Conservation (phyloP, 176 grass and related monocot genomes). For the Oropetium thomaeum region DNA sequence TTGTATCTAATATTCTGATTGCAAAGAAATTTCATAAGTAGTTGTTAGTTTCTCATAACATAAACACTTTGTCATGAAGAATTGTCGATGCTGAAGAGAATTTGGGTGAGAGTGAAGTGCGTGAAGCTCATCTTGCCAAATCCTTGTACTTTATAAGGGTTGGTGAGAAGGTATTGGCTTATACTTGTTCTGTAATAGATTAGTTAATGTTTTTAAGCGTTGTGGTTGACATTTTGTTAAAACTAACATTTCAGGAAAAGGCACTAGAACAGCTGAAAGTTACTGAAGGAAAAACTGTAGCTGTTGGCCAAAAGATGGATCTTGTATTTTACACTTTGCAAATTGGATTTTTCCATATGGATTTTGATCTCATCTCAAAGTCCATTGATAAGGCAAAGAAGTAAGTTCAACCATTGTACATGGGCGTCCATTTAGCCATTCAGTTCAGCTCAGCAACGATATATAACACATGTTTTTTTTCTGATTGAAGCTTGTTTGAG, state of each 20-base stretch:
- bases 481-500: conserved; percentile 74
- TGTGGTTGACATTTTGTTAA: too few relatives aligned
- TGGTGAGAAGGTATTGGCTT: conserved; percentile 71
- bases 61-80: conserved; percentile 30
- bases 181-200: not conserved
- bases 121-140: conserved; percentile 95
- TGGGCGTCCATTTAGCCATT: too few relatives aligned
- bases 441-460: too few relatives aligned
- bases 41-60: not conserved
- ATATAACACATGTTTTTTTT: not conserved
- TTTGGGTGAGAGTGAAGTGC: conserved; percentile 98
- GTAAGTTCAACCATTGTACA: conserved; percentile 26
- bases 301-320: conserved; percentile 96
- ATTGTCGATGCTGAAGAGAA: conserved; percentile 97
- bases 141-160: conserved; percentile 83
- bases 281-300: conserved; percentile 89
- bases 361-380: conserved; percentile 92
- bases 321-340: conserved; percentile 93
- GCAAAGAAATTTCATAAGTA: not conserved
- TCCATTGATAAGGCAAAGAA: conserved; percentile 97
- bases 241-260: conserved; percentile 58
- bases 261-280: conserved; percentile 89
- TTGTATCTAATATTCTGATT: too few relatives aligned
- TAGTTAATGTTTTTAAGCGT: not conserved
- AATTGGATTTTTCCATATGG: conserved; percentile 90